Conservation (phyloP, 2,329 filamentous ascomycete genomes). For the Fusarium sp. region DNA sequence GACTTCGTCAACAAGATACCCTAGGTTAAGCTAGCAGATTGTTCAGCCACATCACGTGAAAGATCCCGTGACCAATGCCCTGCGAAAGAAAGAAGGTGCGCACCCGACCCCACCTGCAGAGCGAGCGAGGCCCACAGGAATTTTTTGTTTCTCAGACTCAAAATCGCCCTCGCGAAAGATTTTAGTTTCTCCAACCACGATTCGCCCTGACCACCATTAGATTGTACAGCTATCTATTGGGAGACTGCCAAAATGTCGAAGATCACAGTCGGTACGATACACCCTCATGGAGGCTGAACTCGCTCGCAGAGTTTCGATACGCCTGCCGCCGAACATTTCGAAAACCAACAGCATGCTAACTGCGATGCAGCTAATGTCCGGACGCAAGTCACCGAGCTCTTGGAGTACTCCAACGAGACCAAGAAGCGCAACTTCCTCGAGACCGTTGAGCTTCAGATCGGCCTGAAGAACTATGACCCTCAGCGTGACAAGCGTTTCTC, state of each 20-base stretch:
- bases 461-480: slow-evolving; percentile 98
- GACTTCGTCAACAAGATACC: slow-evolving; percentile 5
- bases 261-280: slow-evolving; percentile 79
- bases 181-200: slow-evolving; percentile 46
- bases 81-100: slow-evolving; percentile 23
- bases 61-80: slow-evolving; percentile 56
- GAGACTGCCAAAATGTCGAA: slow-evolving; percentile 93
- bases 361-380: slow-evolving; percentile 83
- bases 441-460: slow-evolving; percentile 93
- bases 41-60: slow-evolving; percentile 50
- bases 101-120: slow-evolving; percentile 40
- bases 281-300: neutral
- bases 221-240: slow-evolving; percentile 77
- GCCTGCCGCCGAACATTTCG: neutral
- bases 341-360: slow-evolving; percentile 56
- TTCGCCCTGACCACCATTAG: slow-evolving; percentile 77
- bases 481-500: slow-evolving; percentile 99
- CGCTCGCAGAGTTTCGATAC: neutral
- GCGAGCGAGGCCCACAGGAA: slow-evolving; percentile 46
- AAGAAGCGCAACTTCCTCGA: slow-evolving; percentile 99
- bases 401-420: slow-evolving; percentile 93
- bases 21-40: slow-evolving; percentile 17
- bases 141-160: slow-evolving; percentile 43
- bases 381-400: slow-evolving; percentile 91
- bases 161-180: slow-evolving; percentile 43